These are phyloP conservation scores for Corynespora cassiicola DNA, from an alignment of 2,329 filamentous ascomycete species.

Conservation along the genomic window DNA sequence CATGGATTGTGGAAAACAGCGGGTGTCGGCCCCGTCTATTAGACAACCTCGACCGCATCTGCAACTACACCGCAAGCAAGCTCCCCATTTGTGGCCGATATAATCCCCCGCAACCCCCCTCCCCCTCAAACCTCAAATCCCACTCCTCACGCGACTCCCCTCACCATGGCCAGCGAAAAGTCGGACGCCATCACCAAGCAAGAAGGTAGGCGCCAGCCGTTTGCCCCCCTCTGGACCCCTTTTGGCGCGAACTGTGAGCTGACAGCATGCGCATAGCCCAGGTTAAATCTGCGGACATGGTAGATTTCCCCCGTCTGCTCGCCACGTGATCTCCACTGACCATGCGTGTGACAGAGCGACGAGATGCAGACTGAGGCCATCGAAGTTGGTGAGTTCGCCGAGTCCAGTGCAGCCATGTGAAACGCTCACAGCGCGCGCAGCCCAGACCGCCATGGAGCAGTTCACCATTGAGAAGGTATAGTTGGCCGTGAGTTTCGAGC, in stretches of 20 bases:
- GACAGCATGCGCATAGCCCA: constrained; percentile 68
- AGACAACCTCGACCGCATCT: constrained; percentile 1
- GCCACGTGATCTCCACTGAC: constrained; percentile 17
- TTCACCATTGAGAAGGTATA: constrained; percentile 74
- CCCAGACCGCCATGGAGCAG: constrained; percentile 74
- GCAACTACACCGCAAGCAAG: constrained; percentile 2
- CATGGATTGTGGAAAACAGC: not conserved
- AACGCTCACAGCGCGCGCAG: constrained; percentile 50
- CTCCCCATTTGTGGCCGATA: not conserved
- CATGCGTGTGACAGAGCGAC: constrained; percentile 70
- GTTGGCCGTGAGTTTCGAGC: too few relatives aligned
- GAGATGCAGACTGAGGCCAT: constrained; percentile 97
- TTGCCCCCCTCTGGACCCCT: not conserved
- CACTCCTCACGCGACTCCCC: too few relatives aligned
- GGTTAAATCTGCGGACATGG: constrained; percentile 99
- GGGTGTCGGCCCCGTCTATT: constrained; percentile 1
- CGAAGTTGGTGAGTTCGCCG: constrained; percentile 78
- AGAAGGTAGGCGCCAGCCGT: constrained; percentile 60
- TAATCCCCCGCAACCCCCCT: not conserved
- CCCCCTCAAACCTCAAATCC: not conserved
- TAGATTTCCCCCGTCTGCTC: constrained; percentile 53
- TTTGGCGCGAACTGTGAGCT: constrained; percentile 22
- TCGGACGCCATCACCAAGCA: constrained; percentile 63
- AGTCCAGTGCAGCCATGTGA: constrained; percentile 14
- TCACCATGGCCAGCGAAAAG: constrained; percentile 60